Base-by-base conservation (phyloP, 192 early-diverging fungal genomes). In the Spinellus fusiger region DNA sequence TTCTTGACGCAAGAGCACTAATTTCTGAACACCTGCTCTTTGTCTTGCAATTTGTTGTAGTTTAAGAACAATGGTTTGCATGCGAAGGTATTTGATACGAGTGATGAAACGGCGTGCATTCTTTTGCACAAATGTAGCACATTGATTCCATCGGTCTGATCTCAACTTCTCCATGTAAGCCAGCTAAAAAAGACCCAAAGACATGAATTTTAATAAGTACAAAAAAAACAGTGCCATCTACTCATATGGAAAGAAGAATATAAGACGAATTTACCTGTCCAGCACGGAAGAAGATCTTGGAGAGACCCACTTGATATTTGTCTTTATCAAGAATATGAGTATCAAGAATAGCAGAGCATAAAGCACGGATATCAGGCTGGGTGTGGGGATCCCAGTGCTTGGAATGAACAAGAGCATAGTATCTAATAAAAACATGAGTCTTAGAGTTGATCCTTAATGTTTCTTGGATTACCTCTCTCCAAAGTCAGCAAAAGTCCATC, bases 261-360 rank as follows among this genome's bases (percentile, higher is more conserved):
- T 27, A n/a, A n/a, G n/a, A n/a, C n/a, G 50, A 29, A 52, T 23
- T 59, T 59, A 70, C 68, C 68, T 93, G 90, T 58, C 97, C 97
- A 57, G 97, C 91, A 46, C 97, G 87, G 93, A 99, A 99, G 78
- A 99, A 99, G 49, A 99, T 90, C 76, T 99, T 99, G 15, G 93
- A 91, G 27, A 88, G 69, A 62, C 97, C 97, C 25, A 98, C 78
- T 77, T 98, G 93, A 73, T 85, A 98, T 59, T 93, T 90, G 69
- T 95, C 92, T 18, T 77, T 79, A 52, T 90, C 88, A 32, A 77
- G 77, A 61, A 99, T 93, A 6, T 82, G 76, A 3, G 74, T 64
- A 44, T 81, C 71, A 5, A 91, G 71, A 65, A 89, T 87, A 31
- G 69, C 70, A 12, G 73, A 67, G 37, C 86, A 88, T 29, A 89